Conservation (phyloP, 306 rosid species). For the Boehmeria nivea region DNA sequence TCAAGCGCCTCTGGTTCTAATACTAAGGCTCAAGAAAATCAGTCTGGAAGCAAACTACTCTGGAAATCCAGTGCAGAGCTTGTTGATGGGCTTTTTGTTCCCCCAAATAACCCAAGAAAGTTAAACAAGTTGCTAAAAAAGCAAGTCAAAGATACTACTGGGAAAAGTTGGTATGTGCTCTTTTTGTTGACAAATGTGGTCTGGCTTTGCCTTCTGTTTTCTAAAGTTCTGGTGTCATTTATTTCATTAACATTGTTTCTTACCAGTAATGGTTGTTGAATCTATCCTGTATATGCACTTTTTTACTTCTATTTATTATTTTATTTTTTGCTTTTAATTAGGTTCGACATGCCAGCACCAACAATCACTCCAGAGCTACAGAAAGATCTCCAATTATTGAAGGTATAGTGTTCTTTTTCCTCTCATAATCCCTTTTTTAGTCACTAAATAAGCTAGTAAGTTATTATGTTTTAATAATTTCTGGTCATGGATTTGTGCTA, state of each 20-base stretch:
- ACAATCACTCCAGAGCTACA: conserved; percentile 72
- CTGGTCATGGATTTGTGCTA: too few species aligned
- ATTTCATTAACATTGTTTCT: too few species aligned
- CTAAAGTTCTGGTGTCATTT: too few species aligned
- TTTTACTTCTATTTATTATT: not conserved
- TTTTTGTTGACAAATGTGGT: not conserved
- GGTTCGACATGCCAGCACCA: conserved; percentile 87
- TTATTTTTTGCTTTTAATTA: conserved; percentile 18
- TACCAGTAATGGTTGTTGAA: not conserved
- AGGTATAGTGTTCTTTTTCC: conserved; percentile 33
- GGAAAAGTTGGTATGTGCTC: conserved; percentile 53
- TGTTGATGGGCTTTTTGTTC: conserved; percentile 75
- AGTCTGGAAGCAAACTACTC: conserved; percentile 30
- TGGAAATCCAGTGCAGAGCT: conserved; percentile 66
- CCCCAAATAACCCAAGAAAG: conserved; percentile 60
- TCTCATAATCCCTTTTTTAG: too few species aligned
- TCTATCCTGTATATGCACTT: not conserved
- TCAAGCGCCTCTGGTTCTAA: conserved; percentile 14
- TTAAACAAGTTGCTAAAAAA: conserved; percentile 49
- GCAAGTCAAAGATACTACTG: conserved; percentile 69
- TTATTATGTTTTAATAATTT: too few species aligned
- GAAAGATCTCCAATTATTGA: conserved; percentile 59
- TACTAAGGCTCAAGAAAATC: conserved; percentile 23
- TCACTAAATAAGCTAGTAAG: too few species aligned
- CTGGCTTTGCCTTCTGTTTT: too few species aligned